Evolutionary conservation across 2,329 filamentous ascomycete species (phyloP).

Genomic region (Diaporthe longicolla): DNA sequence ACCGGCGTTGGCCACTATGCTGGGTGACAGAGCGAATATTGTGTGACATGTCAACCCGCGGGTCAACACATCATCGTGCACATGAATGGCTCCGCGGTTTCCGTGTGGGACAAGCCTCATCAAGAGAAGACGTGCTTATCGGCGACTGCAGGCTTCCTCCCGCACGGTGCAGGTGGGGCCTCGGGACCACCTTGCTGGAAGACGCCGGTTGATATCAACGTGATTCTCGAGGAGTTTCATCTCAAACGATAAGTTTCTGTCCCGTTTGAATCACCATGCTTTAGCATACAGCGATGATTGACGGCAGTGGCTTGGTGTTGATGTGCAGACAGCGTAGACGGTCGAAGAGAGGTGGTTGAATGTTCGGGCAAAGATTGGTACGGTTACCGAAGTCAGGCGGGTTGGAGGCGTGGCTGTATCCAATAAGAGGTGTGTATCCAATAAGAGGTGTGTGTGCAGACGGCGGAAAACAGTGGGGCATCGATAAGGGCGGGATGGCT

Average conservation of each 20-base stretch:
- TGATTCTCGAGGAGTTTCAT: not conserved
- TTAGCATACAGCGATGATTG: no score
- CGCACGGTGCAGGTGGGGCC: not conserved
- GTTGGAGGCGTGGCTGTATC: not conserved
- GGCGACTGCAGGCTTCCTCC: not conserved
- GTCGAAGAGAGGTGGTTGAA: not conserved
- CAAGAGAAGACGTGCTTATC: not conserved
- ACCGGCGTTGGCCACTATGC: not conserved
- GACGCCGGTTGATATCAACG: not conserved
- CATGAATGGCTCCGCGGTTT: not conserved
- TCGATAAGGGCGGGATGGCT: constrained; percentile 14
- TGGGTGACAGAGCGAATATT: not conserved
- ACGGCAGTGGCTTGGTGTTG: not conserved
- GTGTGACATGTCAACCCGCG: not conserved
- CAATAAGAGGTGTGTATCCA: not conserved
- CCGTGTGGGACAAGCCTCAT: not conserved
- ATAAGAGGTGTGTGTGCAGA: not conserved
- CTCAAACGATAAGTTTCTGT: no score
- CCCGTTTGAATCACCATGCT: not conserved
- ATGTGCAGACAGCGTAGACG: not conserved
- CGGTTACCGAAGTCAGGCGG: not conserved
- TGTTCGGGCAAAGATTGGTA: no score
- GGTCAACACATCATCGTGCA: not conserved
- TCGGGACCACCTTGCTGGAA: not conserved
- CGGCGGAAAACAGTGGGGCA: not conserved